phyloP scores from a whole-genome alignment of 306 rosid species.

The Castanea crenata region DNA sequence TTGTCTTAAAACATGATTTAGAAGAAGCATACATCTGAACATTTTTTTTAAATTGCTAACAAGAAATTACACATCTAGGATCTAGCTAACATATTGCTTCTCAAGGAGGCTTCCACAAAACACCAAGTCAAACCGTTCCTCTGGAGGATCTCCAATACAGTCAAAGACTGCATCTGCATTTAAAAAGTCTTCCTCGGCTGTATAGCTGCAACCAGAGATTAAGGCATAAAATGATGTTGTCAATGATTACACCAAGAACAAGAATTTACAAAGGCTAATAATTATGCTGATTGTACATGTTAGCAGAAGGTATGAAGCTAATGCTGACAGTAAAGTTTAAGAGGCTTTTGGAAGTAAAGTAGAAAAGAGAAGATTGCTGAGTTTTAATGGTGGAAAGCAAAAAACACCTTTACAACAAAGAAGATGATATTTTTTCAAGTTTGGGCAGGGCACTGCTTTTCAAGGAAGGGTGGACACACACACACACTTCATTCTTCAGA shows the following conservation, averaged over 20 bases:
- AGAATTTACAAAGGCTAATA: neutral
- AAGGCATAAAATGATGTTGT: neutral
- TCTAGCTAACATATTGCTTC: conserved; percentile 82
- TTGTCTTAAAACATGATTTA: too few species aligned
- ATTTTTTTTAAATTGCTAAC: too few species aligned
- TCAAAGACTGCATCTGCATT: conserved; percentile 91
- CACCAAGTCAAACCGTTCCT: conserved; percentile 85
- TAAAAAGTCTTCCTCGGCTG: conserved; percentile 80
- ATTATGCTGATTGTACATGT: neutral
- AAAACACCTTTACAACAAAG: too few species aligned
- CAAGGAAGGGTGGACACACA: too few species aligned
- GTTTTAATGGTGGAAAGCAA: neutral
- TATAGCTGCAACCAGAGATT: conserved; percentile 58
- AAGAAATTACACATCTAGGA: neutral
- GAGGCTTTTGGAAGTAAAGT: neutral
- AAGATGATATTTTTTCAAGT: too few species aligned
- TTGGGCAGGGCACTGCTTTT: too few species aligned
- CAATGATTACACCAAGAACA: neutral
- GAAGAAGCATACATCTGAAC: too few species aligned
- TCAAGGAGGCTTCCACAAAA: conserved; percentile 84
- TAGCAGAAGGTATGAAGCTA: neutral
- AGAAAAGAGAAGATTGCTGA: neutral
- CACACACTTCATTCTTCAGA: too few species aligned
- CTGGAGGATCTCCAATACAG: conserved; percentile 94
- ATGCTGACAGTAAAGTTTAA: neutral